These are phyloP conservation scores for Tilletia indica DNA, from an alignment of 1,284 basidiomycete genomes.

Conservation along the genomic window DNA sequence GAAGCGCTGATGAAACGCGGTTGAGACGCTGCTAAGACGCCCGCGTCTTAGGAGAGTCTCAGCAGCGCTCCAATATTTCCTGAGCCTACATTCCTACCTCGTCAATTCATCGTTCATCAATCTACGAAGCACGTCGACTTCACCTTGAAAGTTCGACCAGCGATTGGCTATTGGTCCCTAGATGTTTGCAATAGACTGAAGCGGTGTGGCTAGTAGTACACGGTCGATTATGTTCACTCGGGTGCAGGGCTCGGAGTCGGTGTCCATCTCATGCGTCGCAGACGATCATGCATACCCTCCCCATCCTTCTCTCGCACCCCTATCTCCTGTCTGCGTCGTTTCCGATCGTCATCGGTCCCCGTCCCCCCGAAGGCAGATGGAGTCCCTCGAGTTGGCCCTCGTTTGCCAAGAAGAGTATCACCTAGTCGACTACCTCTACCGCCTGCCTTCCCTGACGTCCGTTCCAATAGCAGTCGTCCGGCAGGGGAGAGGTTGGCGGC, in stretches of 20 bases:
- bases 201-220: not conserved
- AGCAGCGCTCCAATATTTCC: no score
- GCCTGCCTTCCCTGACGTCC: not conserved
- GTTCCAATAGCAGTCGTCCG: not conserved
- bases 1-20: no score
- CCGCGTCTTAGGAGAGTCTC: no score
- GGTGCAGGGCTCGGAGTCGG: not conserved
- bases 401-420: slow-evolving; percentile 8
- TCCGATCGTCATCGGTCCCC: not conserved
- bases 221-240: not conserved
- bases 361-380: not conserved
- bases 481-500: slow-evolving; percentile 3
- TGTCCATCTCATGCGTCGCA: slow-evolving; percentile 8
- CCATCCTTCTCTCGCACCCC: slow-evolving; percentile 1
- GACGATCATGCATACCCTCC: not conserved
- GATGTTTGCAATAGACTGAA: no score
- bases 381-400: not conserved
- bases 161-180: not conserved
- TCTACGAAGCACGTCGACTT: slow-evolving; percentile 55
- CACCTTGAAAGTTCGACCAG: slow-evolving; percentile 51
- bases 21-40: no score
- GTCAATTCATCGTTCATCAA: slow-evolving; percentile 43
- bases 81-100: slow-evolving; percentile 30
- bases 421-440: not conserved
- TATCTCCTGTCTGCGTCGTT: not conserved